phyloP scores from a whole-genome alignment of 1,284 basidiomycete genomes.

The Marasmius oreades region DNA sequence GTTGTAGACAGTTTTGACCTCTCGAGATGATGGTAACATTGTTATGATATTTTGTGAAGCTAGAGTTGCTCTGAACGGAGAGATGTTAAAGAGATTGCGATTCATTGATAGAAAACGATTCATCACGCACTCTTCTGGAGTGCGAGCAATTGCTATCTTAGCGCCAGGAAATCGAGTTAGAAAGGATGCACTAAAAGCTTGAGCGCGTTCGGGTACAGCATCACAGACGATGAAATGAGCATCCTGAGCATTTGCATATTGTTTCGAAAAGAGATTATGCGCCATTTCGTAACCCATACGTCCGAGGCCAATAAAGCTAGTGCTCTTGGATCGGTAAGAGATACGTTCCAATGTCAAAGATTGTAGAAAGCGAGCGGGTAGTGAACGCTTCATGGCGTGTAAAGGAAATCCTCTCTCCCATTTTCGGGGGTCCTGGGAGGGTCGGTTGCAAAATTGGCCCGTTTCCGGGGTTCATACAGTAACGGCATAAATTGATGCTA shows the following conservation, averaged over 20 bases:
- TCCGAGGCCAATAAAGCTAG: slow-evolving; percentile 78
- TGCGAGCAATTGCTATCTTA: slow-evolving; percentile 50
- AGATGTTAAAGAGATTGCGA: slow-evolving; percentile 11
- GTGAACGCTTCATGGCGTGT: slow-evolving; percentile 14
- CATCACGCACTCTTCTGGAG: slow-evolving; percentile 64
- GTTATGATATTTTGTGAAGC: slow-evolving; percentile 71
- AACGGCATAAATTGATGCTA: too few species aligned
- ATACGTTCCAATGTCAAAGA: slow-evolving; percentile 4
- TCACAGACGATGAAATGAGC: slow-evolving; percentile 75
- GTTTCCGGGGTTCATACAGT: too few species aligned
- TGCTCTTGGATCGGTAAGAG: slow-evolving; percentile 44
- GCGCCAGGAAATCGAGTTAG: slow-evolving; percentile 52
- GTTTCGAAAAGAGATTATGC: slow-evolving; percentile 74
- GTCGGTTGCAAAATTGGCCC: too few species aligned
- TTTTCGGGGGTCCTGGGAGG: too few species aligned
- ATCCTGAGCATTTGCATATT: slow-evolving; percentile 42
- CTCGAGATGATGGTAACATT: slow-evolving; percentile 85
- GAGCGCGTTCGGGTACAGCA: slow-evolving; percentile 57
- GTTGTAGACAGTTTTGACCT: slow-evolving; percentile 73
- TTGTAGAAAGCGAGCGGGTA: slow-evolving; percentile 4
- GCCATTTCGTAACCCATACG: slow-evolving; percentile 86
- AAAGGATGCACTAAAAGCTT: slow-evolving; percentile 55
- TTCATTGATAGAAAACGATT: slow-evolving; percentile 14
- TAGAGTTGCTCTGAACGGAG: slow-evolving; percentile 52
- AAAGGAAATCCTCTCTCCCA: too few species aligned